Conservation (phyloP, 352 stramenopile genomes). For the Phytopythium vexans region DNA sequence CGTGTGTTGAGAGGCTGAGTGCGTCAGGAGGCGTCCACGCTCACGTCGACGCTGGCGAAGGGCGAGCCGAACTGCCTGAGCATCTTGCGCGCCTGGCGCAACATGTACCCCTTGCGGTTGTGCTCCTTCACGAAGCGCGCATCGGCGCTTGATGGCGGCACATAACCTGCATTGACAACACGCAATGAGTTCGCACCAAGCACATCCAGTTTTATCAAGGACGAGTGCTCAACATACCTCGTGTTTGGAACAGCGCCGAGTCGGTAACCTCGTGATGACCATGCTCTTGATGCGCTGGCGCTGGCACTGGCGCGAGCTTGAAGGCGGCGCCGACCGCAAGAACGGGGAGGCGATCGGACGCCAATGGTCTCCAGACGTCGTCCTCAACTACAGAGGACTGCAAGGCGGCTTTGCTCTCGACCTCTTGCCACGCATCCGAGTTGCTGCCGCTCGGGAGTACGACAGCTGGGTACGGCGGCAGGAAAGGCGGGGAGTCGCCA, state of each 20-base stretch:
- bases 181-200: not conserved
- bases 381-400: not conserved
- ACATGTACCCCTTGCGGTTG: conserved; percentile 67
- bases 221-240: not conserved
- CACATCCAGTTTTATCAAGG: not conserved
- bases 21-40: too few relatives aligned
- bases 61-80: conserved; percentile 20
- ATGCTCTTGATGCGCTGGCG: too few relatives aligned
- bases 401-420: not conserved
- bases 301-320: too few relatives aligned
- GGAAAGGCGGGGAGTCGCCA: conserved; percentile 41
- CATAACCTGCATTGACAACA: conserved; percentile 8
- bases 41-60: conserved; percentile 22
- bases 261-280: too few relatives aligned
- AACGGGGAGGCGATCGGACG: too few relatives aligned
- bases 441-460: conserved; percentile 16
- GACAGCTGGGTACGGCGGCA: conserved; percentile 52
- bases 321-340: too few relatives aligned
- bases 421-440: not conserved
- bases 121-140: conserved; percentile 50
- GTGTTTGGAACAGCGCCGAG: too few relatives aligned
- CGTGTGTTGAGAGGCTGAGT: too few relatives aligned
- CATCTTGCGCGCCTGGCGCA: conserved; percentile 56
- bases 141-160: not conserved
- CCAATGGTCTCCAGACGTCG: not conserved